Percentiles rank a stretch among this genome's conserved stretches.
Conservation (phyloP, 2,329 filamentous ascomycete genomes). For the Xylaria sp. region DNA sequence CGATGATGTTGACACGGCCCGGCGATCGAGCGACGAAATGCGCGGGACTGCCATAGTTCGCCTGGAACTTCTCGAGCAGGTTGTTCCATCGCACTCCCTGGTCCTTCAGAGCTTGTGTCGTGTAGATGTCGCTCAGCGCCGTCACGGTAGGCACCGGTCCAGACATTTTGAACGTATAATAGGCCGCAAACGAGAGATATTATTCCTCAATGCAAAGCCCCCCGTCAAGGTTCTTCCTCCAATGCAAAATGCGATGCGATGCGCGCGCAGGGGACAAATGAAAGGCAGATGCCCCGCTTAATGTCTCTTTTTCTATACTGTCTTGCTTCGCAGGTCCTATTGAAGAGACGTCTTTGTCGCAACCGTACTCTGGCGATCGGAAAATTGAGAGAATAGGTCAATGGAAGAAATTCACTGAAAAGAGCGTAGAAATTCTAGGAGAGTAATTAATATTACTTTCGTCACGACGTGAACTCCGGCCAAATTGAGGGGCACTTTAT, state of each 20-base stretch:
- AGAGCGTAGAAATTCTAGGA: no score
- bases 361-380: not conserved
- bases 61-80: slow-evolving; percentile 76
- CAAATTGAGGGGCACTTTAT: slow-evolving; percentile 37
- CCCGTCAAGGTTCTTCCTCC: slow-evolving; percentile 10
- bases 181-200: slow-evolving; percentile 5
- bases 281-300: slow-evolving; percentile 23
- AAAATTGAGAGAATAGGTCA: not conserved
- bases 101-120: slow-evolving; percentile 72
- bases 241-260: not conserved
- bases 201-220: slow-evolving; percentile 15
- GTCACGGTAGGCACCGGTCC: slow-evolving; percentile 77
- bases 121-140: slow-evolving; percentile 85
- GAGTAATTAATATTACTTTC: slow-evolving; percentile 3
- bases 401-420: not conserved
- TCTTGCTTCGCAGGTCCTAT: no score
- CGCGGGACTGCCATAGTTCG: slow-evolving; percentile 74
- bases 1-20: slow-evolving; percentile 96
- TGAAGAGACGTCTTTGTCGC: not conserved
- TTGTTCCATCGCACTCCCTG: slow-evolving; percentile 81
- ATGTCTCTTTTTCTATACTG: no score
- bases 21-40: slow-evolving; percentile 90
- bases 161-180: slow-evolving; percentile 56
- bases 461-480: slow-evolving; percentile 20
- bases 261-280: not conserved